Conservation (phyloP, 208 protist genomes). For the Eutreptiella sp. region DNA sequence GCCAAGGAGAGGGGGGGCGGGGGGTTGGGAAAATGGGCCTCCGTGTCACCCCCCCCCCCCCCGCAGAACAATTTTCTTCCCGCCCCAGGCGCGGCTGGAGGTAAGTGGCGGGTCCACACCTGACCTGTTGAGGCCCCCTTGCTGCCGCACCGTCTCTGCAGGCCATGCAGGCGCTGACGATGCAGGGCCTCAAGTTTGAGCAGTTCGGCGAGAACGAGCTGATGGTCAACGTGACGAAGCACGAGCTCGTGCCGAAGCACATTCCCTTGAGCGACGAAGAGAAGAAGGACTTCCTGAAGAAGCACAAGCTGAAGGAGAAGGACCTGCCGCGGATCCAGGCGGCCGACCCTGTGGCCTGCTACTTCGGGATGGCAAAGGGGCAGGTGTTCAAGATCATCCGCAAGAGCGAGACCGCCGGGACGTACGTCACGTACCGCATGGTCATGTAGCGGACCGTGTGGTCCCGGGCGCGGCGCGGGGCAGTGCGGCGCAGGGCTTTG, state of each 20-base stretch:
- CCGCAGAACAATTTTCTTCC: too few relatives aligned
- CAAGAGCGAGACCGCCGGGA: constrained; percentile 88
- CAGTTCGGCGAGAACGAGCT: constrained; percentile 90
- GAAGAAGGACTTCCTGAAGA: constrained; percentile 72
- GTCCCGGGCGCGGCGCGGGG: too few relatives aligned
- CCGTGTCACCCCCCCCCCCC: too few relatives aligned
- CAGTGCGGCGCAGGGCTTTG: too few relatives aligned
- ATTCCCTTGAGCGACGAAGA: constrained; percentile 69
- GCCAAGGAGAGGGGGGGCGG: too few relatives aligned
- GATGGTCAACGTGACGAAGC: constrained; percentile 94
- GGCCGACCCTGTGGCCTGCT: constrained; percentile 89
- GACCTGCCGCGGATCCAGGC: constrained; percentile 91
- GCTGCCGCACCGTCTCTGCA: background rate
- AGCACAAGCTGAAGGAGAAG: constrained; percentile 80
- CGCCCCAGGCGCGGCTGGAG: too few relatives aligned
- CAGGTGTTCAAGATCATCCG: constrained; percentile 93
- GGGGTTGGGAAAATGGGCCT: too few relatives aligned
- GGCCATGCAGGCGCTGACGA: constrained; percentile 6
- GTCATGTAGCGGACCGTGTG: constrained; percentile 82
- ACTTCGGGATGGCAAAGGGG: constrained; percentile 84
- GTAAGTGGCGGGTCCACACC: too few relatives aligned
- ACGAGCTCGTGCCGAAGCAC: constrained; percentile 93
- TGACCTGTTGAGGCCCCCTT: too few relatives aligned
- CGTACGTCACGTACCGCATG: constrained; percentile 96
- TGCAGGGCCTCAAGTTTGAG: constrained; percentile 57